These are phyloP conservation scores for Polyplosphaeria fusca DNA, from an alignment of 495 filamentous ascomycete genomes.

Conservation along the genomic window DNA sequence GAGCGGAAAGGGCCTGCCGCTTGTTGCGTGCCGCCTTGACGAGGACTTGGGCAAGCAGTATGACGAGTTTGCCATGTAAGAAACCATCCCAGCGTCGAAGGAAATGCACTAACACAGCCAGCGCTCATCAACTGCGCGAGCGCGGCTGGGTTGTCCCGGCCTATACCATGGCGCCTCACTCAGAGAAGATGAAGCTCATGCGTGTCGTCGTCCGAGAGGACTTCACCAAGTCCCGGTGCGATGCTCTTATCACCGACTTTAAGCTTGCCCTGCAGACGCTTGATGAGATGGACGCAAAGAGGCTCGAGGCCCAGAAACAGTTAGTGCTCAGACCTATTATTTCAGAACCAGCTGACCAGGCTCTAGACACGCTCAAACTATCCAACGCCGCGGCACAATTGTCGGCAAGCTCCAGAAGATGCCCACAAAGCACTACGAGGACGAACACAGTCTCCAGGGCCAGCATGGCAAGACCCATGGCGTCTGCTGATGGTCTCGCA, in stretches of 20 bases:
- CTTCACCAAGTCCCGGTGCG: constrained; percentile 73
- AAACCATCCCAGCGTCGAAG: constrained; percentile 29
- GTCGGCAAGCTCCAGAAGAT: not conserved
- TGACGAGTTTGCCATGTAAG: constrained; percentile 60
- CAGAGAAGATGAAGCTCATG: constrained; percentile 75
- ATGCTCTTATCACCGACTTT: constrained; percentile 69
- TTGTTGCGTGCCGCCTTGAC: constrained; percentile 79
- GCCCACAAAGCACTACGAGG: constrained; percentile 21
- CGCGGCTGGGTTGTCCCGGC: constrained; percentile 89
- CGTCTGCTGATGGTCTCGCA: constrained; percentile 76
- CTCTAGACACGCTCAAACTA: not conserved
- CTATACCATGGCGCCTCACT: constrained; percentile 90
- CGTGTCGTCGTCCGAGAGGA: constrained; percentile 87
- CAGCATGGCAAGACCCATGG: constrained; percentile 86
- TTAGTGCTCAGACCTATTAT: constrained; percentile 40
- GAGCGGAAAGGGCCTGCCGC: constrained; percentile 69
- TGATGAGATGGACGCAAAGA: constrained; percentile 67
- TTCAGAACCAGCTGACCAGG: not conserved
- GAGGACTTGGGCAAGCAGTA: constrained; percentile 58
- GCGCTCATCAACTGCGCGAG: constrained; percentile 73
- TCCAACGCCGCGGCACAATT: not conserved
- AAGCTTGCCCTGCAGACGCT: constrained; percentile 65
- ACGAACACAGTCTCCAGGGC: constrained; percentile 82
- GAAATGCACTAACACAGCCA: not conserved
- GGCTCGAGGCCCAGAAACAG: constrained; percentile 61